A percentile compares a stretch with the other conserved stretches of the same genome.
These are phyloP conservation scores for Galeopsis tetrahit DNA, from an alignment of 257 asterid species.

Conservation along the genomic window DNA sequence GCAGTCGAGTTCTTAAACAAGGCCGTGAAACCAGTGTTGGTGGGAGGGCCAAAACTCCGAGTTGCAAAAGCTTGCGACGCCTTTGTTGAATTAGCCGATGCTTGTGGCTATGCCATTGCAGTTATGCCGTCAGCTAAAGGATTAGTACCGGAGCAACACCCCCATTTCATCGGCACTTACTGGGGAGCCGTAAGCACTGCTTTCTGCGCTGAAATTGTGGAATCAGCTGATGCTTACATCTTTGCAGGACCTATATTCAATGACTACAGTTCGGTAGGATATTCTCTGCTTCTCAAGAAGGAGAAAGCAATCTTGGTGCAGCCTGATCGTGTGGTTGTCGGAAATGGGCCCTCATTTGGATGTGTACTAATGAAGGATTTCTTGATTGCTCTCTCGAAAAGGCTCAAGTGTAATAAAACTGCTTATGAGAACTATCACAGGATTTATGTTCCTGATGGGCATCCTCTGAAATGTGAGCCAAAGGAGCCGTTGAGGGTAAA, in stretches of 20 bases:
- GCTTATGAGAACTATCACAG: constrained; percentile 83
- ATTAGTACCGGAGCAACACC: constrained; percentile 73
- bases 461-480: constrained; percentile 57
- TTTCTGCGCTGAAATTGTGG: constrained; percentile 85
- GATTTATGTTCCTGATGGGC: constrained; percentile 75
- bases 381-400: constrained; percentile 60
- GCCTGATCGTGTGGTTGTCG: constrained; percentile 71
- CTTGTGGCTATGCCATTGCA: constrained; percentile 63
- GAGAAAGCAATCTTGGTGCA: constrained; percentile 77
- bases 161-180: constrained; percentile 79
- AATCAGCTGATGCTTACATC: constrained; percentile 81
- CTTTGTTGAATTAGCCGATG: constrained; percentile 65
- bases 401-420: constrained; percentile 59
- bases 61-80: constrained; percentile 69
- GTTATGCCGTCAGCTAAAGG: constrained; percentile 91
- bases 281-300: constrained; percentile 79
- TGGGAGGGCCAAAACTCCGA: constrained; percentile 79
- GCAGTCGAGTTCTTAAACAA: constrained; percentile 73
- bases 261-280: constrained; percentile 84
- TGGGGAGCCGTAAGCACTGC: constrained; percentile 90
- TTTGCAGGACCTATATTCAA: constrained; percentile 85
- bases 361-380: constrained; percentile 84
- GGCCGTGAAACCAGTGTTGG: constrained; percentile 89
- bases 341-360: constrained; percentile 76
- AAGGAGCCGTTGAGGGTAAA: constrained; percentile 74